A percentile compares a stretch with the other conserved stretches of the same genome.
Conservation (phyloP, 257 asterid species). For the Solanum virginianum region DNA sequence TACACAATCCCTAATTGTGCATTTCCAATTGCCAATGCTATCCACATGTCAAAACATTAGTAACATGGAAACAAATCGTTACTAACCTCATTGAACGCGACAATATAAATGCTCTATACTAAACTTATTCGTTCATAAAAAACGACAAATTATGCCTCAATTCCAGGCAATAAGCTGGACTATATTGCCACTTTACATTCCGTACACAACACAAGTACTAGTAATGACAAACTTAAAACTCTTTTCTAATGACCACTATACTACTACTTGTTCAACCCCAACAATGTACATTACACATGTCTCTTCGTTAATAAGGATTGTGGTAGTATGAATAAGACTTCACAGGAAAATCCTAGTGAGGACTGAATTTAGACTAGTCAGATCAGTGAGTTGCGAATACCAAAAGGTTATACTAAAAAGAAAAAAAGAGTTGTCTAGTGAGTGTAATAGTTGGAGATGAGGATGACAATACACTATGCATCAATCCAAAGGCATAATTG, state of each 20-base stretch:
- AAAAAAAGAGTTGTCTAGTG: background rate
- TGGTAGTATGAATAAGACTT: background rate
- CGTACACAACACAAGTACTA: background rate
- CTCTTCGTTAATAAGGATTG: background rate
- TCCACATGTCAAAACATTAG: background rate
- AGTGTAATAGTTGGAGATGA: background rate
- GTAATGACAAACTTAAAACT: background rate
- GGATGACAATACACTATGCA: background rate
- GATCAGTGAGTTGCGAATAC: background rate
- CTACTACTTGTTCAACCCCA: background rate
- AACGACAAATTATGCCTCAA: background rate
- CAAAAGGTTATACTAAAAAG: background rate
- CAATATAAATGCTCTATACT: background rate
- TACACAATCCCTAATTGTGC: background rate
- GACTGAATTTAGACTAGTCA: background rate
- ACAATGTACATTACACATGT: background rate
- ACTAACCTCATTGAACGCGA: background rate
- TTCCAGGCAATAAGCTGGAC: background rate
- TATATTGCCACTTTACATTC: background rate
- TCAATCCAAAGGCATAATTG: conserved; percentile 1
- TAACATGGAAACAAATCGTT: background rate
- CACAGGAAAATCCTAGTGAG: background rate
- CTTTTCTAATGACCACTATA: background rate
- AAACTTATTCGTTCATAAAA: background rate
- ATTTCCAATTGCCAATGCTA: background rate